Percentiles rank a stretch among this genome's conserved stretches.
Conservation (phyloP, 73 alveolate genomes). For the Durusdinium trenchii region DNA sequence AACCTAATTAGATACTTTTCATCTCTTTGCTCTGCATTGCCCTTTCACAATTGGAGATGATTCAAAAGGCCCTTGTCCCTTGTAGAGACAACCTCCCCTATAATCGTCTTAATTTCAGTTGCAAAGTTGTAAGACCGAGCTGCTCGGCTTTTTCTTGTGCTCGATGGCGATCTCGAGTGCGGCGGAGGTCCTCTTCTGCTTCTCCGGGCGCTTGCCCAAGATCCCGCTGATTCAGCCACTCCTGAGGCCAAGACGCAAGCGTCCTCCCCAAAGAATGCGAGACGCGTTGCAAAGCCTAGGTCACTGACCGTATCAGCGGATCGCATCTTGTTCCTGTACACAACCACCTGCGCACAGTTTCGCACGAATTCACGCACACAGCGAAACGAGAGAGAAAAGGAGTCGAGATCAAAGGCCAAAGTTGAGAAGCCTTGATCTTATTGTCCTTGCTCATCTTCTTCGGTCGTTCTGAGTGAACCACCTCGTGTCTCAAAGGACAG, state of each 20-base stretch:
- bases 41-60: too few species aligned
- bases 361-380: background rate
- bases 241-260: background rate
- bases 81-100: too few species aligned
- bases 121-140: background rate
- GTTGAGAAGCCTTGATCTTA: background rate
- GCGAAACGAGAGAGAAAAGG: background rate
- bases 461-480: too few species aligned
- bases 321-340: background rate
- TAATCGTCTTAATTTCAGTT: too few species aligned
- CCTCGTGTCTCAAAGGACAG: too few species aligned
- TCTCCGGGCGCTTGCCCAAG: background rate
- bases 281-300: background rate
- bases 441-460: background rate
- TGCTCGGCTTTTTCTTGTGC: background rate
- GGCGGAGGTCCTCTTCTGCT: background rate
- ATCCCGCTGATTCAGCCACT: background rate
- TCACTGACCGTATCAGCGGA: background rate
- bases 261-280: background rate
- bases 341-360: slow-evolving; percentile 7
- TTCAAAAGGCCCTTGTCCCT: too few species aligned
- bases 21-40: too few species aligned
- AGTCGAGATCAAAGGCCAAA: background rate
- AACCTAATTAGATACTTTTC: too few species aligned
- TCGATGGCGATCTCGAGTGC: background rate